Evolutionary conservation across 345 rosid genomes (phyloP).

Genomic region (Eucalyptus regnans): DNA sequence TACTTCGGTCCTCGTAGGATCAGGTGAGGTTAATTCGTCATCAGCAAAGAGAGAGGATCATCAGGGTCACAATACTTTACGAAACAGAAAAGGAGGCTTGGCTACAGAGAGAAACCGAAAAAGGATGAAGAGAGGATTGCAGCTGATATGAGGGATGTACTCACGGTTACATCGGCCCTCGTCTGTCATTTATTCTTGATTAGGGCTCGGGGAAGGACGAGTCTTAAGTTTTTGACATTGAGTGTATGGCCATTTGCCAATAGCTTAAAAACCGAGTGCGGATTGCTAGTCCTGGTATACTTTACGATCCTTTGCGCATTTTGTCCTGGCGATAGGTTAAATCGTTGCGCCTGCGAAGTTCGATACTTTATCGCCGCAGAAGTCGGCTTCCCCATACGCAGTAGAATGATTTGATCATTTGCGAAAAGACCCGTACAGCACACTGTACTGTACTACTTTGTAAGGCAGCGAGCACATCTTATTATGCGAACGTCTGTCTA

Average conservation of each 20-base stretch:
- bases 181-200: background rate
- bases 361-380: background rate
- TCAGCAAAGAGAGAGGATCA: background rate
- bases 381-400: background rate
- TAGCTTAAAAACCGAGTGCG: background rate
- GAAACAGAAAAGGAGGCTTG: background rate
- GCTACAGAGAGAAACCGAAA: background rate
- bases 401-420: background rate
- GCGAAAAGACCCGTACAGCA: background rate
- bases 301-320: background rate
- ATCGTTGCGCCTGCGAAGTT: background rate
- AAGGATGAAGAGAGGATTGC: background rate
- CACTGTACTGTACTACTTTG: background rate
- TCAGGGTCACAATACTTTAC: background rate
- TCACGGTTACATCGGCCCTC: background rate
- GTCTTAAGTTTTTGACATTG: background rate
- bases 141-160: background rate
- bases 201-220: background rate
- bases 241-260: background rate
- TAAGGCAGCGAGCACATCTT: background rate
- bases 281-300: background rate
- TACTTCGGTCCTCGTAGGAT: slow-evolving; percentile 45
- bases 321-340: background rate
- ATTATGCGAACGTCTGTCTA: background rate
- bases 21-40: background rate